phyloP scores from a whole-genome alignment of 495 filamentous ascomycete species.

The Durotheca rogersii region DNA sequence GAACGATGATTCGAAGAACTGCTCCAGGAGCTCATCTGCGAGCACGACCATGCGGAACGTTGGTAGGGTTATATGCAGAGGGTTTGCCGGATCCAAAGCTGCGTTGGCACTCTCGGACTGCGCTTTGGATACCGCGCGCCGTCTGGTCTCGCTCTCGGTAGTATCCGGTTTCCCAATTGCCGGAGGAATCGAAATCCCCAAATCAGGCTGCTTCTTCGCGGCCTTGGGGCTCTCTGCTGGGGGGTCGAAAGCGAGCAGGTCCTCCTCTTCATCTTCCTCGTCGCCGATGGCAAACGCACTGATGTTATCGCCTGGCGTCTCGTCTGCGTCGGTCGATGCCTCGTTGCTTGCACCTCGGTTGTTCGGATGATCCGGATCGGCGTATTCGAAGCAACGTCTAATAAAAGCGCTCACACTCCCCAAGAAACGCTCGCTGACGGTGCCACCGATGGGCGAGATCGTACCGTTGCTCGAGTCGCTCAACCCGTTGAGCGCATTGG shows the following conservation, averaged over 20 bases:
- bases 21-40: slow-evolving; percentile 90
- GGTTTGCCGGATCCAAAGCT: slow-evolving; percentile 87
- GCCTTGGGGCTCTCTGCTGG: slow-evolving; percentile 39
- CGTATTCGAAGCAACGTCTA: slow-evolving; percentile 94
- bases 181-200: slow-evolving; percentile 21
- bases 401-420: slow-evolving; percentile 94
- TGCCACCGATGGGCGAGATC: slow-evolving; percentile 42
- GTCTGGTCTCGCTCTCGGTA: slow-evolving; percentile 24
- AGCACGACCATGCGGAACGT: slow-evolving; percentile 99
- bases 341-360: slow-evolving; percentile 45
- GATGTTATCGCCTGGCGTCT: slow-evolving; percentile 32
- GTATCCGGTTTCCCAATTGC: slow-evolving; percentile 27
- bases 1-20: slow-evolving; percentile 87
- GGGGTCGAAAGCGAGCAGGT: slow-evolving; percentile 61
- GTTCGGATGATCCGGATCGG: slow-evolving; percentile 81
- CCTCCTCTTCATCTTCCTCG: slow-evolving; percentile 64
- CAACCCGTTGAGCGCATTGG: slow-evolving; percentile 37
- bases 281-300: slow-evolving; percentile 77
- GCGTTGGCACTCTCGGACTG: slow-evolving; percentile 70
- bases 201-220: slow-evolving; percentile 34
- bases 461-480: slow-evolving; percentile 31
- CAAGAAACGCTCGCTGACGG: slow-evolving; percentile 75
- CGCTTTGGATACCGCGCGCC: slow-evolving; percentile 52
- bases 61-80: slow-evolving; percentile 92
- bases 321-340: slow-evolving; percentile 23